Evolutionary conservation across 345 rosid genomes (phyloP), one percentile per base, ranked within the genome.

Genomic region (Ceriops tagal): DNA sequence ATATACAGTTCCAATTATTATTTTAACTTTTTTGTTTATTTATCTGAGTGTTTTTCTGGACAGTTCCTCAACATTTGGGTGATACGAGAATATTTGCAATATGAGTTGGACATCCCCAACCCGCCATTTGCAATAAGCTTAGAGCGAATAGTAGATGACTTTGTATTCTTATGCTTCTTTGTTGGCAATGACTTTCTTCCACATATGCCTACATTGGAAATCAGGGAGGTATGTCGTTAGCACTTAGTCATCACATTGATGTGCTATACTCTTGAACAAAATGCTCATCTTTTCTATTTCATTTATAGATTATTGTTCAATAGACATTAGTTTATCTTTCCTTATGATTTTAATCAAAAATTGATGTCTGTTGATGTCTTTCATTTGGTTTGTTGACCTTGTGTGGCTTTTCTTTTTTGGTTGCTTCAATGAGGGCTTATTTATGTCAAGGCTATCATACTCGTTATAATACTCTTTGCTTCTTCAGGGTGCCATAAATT

Each of bases 131-230:
- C 64, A 55, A 84, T 96, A 68, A 77, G 92, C 76, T 90, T 92
- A 43, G 98, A 96, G 75, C 77, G 90, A 65, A 87, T 96, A 84
- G 88, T 96, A 73, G 98, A 96, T 55, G 98, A 96, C 81, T 96
- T 96, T 89, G 97, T 96, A 39, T 96, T 92, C 77, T 69, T 96
- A 28, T 96, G 99, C 82, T 96, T 96, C 75, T 96, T 96, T 80
- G 98, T 96, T 71, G 99, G 99, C 79, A 96, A 96, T 71, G 99
- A 92, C 88, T 96, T 96, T 77, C 88, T 96, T 71, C 99, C 98
- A 5, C 99, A 92, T 75, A 89, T 96, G 98, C 99, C 99, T 49
- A 96, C 99, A 19, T 68, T 92, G 83, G 99, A 96, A 82, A 96
- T 92, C 68, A 83, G 97, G 80, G 99, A 96, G 98, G 99, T 90